phyloP scores from a whole-genome alignment of 371 early-diverging fungal genomes.

The Synchytrium microbalum region DNA sequence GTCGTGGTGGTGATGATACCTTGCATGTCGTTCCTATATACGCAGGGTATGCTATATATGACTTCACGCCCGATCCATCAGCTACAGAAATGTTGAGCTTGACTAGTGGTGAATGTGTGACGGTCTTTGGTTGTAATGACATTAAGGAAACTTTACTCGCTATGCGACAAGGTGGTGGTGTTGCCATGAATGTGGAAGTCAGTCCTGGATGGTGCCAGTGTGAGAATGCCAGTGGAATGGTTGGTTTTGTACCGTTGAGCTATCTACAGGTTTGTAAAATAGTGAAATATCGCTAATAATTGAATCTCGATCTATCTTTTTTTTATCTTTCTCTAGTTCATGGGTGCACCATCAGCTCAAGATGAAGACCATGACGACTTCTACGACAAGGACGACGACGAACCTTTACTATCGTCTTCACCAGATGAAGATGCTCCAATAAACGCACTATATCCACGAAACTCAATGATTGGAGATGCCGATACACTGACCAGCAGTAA shows the following conservation, averaged over 20 bases:
- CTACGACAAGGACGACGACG: not conserved
- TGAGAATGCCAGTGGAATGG: constrained; percentile 1
- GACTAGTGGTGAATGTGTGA: constrained; percentile 9
- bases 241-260: constrained; percentile 17
- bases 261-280: constrained; percentile 11
- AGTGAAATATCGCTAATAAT: too few relatives aligned
- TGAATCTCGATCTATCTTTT: too few relatives aligned
- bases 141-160: constrained; percentile 8
- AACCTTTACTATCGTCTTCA: too few relatives aligned
- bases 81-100: constrained; percentile 4
- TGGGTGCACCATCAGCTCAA: not conserved
- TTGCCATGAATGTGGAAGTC: constrained; percentile 17
- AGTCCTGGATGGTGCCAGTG: constrained; percentile 18
- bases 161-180: constrained; percentile 5
- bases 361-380: not conserved
- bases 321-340: too few relatives aligned
- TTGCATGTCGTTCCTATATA: constrained; percentile 16
- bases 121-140: constrained; percentile 11
- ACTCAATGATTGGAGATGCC: not conserved
- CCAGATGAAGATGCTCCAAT: not conserved
- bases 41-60: constrained; percentile 12
- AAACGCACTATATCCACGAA: not conserved
- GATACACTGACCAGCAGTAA: too few relatives aligned
- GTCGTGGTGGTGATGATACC: not conserved
- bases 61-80: constrained; percentile 10